Percentiles rank a stretch among this genome's conserved stretches.
Evolutionary conservation across 1,284 basidiomycete species (phyloP).

Genomic region (Tilletia caries): DNA sequence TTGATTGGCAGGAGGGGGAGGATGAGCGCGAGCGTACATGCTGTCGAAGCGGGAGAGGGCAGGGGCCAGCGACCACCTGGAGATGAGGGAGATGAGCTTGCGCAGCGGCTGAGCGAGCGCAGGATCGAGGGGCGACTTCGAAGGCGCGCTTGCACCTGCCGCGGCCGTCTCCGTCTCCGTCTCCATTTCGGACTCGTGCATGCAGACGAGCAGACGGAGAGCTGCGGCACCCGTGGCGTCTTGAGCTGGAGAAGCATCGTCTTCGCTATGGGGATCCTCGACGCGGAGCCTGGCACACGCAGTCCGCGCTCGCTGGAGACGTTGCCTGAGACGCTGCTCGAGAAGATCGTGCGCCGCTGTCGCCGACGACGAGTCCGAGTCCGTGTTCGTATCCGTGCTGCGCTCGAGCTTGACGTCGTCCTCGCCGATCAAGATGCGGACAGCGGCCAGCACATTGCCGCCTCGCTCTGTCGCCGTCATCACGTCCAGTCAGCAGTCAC

Average conservation of each 20-base stretch:
- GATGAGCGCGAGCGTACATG: background rate
- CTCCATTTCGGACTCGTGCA: no score
- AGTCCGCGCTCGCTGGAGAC: no score
- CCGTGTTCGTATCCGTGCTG: background rate
- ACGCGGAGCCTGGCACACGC: no score
- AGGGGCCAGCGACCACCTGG: constrained; percentile 10
- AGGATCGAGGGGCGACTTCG: no score
- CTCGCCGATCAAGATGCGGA: background rate
- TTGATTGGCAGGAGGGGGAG: background rate
- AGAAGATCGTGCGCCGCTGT: background rate
- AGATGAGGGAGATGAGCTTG: constrained; percentile 13
- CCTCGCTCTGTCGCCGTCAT: background rate
- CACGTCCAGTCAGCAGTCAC: background rate
- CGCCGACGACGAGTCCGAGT: no score
- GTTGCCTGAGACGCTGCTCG: background rate
- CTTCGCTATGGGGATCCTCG: no score
- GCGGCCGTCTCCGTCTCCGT: no score
- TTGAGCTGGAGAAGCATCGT: no score
- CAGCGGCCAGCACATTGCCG: background rate
- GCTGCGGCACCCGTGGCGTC: no score
- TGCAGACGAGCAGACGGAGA: no score
- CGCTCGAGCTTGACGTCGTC: background rate
- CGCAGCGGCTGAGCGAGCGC: constrained; percentile 12
- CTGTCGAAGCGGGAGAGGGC: constrained; percentile 13
- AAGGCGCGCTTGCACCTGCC: no score